phyloP scores from a whole-genome alignment of 306 rosid genomes.

The Ormosia semicastrata region DNA sequence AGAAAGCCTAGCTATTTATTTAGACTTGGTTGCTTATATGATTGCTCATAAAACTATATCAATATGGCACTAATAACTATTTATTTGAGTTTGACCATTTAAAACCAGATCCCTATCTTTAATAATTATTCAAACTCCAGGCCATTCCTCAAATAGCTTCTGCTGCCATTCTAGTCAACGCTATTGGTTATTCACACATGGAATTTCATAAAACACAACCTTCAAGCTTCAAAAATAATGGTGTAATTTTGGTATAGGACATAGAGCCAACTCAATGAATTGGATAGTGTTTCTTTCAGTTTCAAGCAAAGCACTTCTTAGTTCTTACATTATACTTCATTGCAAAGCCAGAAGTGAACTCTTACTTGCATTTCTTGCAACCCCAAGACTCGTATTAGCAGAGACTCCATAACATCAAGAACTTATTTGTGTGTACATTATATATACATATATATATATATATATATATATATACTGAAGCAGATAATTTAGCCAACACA shows the following conservation, averaged over 20 bases:
- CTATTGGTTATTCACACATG: neutral
- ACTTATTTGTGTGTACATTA: neutral
- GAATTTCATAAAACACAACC: constrained; percentile 21
- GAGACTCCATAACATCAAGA: constrained; percentile 10
- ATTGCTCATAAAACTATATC: too few relatives aligned
- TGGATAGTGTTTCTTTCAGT: constrained; percentile 39
- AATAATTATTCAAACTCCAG: too few relatives aligned
- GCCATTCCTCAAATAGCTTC: neutral
- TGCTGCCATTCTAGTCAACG: neutral
- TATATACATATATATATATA: neutral
- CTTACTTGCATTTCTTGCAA: constrained; percentile 58
- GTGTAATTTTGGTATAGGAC: constrained; percentile 23
- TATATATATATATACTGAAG: neutral
- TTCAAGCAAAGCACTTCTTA: constrained; percentile 63
- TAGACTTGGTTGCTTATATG: too few relatives aligned
- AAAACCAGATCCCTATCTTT: neutral
- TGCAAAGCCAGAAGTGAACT: constrained; percentile 64
- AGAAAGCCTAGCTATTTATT: too few relatives aligned
- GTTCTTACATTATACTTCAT: constrained; percentile 48
- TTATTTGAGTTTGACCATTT: constrained; percentile 25
- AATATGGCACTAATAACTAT: too few relatives aligned
- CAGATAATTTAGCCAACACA: constrained; percentile 1
- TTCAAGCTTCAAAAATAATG: constrained; percentile 29
- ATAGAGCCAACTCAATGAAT: neutral
- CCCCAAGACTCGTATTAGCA: constrained; percentile 9